These are phyloP conservation scores for Metarhizium robertsii DNA, from an alignment of 2,329 filamentous ascomycete genomes.

Conservation along the genomic window DNA sequence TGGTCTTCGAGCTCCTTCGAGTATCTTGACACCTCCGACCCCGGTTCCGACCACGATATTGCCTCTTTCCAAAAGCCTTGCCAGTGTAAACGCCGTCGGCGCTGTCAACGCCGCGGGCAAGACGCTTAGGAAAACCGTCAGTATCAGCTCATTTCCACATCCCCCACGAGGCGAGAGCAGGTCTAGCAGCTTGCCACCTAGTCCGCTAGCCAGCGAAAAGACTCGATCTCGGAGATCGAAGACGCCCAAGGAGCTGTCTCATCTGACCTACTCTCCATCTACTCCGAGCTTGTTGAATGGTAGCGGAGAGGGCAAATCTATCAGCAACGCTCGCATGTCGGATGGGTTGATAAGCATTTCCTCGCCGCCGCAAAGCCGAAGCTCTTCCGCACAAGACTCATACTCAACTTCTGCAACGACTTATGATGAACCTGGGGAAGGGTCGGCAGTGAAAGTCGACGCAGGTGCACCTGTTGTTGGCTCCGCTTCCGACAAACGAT, in stretches of 20 bases:
- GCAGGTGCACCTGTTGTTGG: constrained; percentile 16
- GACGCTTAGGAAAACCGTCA: constrained; percentile 75
- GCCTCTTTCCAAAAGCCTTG: constrained; percentile 45
- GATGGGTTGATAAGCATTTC: constrained; percentile 69
- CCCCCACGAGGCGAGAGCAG: constrained; percentile 62
- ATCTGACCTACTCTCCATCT: constrained; percentile 35
- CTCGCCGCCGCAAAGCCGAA: constrained; percentile 80
- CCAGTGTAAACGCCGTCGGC: constrained; percentile 48
- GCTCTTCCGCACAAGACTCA: constrained; percentile 85
- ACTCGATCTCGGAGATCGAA: constrained; percentile 43
- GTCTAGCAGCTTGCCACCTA: constrained; percentile 51
- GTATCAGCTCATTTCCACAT: constrained; percentile 89
- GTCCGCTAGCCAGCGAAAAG: constrained; percentile 46
- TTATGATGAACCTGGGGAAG: constrained; percentile 69
- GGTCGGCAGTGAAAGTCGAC: constrained; percentile 23
- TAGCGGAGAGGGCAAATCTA: constrained; percentile 66
- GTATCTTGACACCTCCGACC: constrained; percentile 40
- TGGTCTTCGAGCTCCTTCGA: constrained; percentile 50
- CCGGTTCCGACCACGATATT: constrained; percentile 44
- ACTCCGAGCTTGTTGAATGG: constrained; percentile 73
- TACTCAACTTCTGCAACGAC: constrained; percentile 86
- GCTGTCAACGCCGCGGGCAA: constrained; percentile 53
- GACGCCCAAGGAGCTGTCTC: constrained; percentile 44
- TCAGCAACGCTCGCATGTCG: constrained; percentile 57
- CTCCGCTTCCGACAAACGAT: constrained; percentile 31